Base-by-base conservation (phyloP, 2,329 filamentous ascomycete species). In the Epichloe festucae region DNA sequence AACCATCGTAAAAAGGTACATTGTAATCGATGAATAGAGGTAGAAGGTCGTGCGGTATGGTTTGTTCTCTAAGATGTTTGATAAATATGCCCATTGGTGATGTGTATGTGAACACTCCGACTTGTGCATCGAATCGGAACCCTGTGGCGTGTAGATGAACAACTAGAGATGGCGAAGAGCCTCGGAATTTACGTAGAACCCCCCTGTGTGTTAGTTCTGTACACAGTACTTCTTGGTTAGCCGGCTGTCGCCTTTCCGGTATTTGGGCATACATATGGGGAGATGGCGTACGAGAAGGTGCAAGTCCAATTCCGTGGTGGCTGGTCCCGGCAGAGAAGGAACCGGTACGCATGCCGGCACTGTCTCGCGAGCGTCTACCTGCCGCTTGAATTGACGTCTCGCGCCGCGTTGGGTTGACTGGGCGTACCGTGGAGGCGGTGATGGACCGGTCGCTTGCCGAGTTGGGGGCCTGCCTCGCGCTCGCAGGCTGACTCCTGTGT, bases 1-100 rank as follows among this genome's bases (percentile, higher is more conserved):
- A 95, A 35, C 87, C 89, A 66, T 97, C 90, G 65, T 97, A 98
- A 95, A 97, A 97, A 10, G 77, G 76, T 14, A 95, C 85, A 19
- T 82, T 81, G 17, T 75, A 74, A 46, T 81, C 76, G 31, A 82
- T 76, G 51, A 98, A 79, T 58, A 91, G 85, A 46, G 85, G 81
- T 11, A 97, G 71, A 64, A 97, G 81, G 59, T 96, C 89, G 67
- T 96, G 89, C 1, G 93, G 93, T 38, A 98, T 75, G 0, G 88
- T 95, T 52, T 85, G 80, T 42, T 72, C 73, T 57, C 78, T 78
- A 45, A 97, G 67, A 65, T 95, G 89, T 58, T 94, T 82, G 39
- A 96, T 73, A 58, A 84, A 77, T 17, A 87, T 69, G 59, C 78
- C 82, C 90, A 97, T 96, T 23, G 93, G 89, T 19, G 89, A 95